Percentiles rank a stretch among this genome's conserved stretches.
Conservation (phyloP, 176 grass and related monocot species). For the Carex cristatella region DNA sequence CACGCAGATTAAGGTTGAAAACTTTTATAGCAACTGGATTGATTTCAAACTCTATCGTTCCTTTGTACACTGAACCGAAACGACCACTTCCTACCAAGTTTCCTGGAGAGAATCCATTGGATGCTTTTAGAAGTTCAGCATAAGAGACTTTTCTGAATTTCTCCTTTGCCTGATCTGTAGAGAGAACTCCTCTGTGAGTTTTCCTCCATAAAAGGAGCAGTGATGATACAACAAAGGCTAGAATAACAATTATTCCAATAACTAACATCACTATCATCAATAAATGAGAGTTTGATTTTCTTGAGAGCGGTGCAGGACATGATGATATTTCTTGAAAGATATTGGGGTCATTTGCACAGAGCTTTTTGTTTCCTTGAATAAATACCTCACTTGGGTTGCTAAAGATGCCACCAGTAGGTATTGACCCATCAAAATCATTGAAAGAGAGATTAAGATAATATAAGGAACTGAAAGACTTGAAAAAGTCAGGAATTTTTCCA, state of each 20-base stretch:
- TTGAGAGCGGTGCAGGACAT: slow-evolving; percentile 5
- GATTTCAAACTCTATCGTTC: background rate
- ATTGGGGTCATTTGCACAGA: slow-evolving; percentile 36
- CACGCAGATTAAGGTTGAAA: slow-evolving; percentile 19
- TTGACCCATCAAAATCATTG: slow-evolving; percentile 37
- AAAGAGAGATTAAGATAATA: slow-evolving; percentile 37
- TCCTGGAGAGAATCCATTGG: background rate
- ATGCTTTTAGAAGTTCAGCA: slow-evolving; percentile 5
- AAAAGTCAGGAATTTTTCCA: slow-evolving; percentile 28
- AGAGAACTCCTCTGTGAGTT: background rate
- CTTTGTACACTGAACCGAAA: slow-evolving; percentile 14
- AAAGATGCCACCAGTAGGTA: slow-evolving; percentile 36
- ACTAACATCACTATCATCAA: slow-evolving; percentile 1
- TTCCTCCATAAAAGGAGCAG: background rate
- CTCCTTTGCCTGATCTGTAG: background rate
- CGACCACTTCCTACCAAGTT: slow-evolving; percentile 11
- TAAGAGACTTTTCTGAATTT: slow-evolving; percentile 12
- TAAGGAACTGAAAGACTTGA: slow-evolving; percentile 17
- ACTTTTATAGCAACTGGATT: slow-evolving; percentile 22
- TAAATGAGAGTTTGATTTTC: background rate
- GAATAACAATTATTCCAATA: background rate
- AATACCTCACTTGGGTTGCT: slow-evolving; percentile 19
- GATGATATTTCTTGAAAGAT: slow-evolving; percentile 18
- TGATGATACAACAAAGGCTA: background rate
- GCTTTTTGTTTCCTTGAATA: slow-evolving; percentile 23